Evolutionary conservation across 805 yeast genomes (phyloP).

Genomic region (Torulaspora franciscae): DNA sequence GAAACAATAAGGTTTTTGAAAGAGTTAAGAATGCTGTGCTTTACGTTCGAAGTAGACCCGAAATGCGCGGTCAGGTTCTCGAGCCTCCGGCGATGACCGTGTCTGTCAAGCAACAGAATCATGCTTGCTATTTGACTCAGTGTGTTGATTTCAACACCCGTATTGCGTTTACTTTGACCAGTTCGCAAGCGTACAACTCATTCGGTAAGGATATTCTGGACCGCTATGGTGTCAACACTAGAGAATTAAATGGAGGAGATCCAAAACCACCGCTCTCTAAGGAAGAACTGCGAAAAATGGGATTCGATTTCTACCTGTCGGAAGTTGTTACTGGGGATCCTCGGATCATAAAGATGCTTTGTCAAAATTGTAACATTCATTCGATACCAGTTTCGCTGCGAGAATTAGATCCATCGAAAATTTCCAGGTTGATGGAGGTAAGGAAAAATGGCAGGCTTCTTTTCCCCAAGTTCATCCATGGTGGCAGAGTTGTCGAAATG

Average conservation of each 20-base stretch:
- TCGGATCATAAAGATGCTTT: constrained; percentile 66
- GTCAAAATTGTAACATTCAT: constrained; percentile 47
- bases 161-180: constrained; percentile 58
- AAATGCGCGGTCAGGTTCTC: constrained; percentile 43
- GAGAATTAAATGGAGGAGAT: constrained; percentile 39
- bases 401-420: constrained; percentile 42
- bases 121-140: constrained; percentile 54
- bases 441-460: constrained; percentile 40
- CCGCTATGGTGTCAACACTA: constrained; percentile 49
- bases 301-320: constrained; percentile 75
- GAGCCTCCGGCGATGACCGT: constrained; percentile 76
- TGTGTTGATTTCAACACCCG: constrained; percentile 51
- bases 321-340: constrained; percentile 73
- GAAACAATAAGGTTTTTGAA: constrained; percentile 25
- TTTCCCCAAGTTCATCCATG: constrained; percentile 57
- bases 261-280: constrained; percentile 26
- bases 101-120: constrained; percentile 44
- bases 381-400: constrained; percentile 57
- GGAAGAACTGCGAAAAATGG: constrained; percentile 42
- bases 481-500: constrained; percentile 48
- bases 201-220: constrained; percentile 44
- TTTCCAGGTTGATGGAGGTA: constrained; percentile 37
- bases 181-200: constrained; percentile 45
- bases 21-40: constrained; percentile 34
- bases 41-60: constrained; percentile 35